Conservation (phyloP, 345 rosid genomes). For the Trapa bicornis region DNA sequence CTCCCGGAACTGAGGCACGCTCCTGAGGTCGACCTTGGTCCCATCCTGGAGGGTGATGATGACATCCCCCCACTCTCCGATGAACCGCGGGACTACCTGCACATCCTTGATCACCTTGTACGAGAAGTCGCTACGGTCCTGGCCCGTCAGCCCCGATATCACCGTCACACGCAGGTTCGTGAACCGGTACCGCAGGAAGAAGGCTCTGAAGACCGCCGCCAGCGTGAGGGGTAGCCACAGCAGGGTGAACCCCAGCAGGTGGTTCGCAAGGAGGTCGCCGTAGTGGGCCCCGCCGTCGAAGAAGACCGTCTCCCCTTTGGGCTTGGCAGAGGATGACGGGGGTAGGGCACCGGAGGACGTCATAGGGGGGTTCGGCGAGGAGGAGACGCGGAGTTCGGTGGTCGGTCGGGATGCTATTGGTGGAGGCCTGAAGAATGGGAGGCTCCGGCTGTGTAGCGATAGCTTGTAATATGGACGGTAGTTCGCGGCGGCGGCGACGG, state of each 20-base stretch:
- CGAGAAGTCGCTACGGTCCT: slow-evolving; percentile 83
- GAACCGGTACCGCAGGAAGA: slow-evolving; percentile 76
- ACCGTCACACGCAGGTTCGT: slow-evolving; percentile 86
- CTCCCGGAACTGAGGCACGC: slow-evolving; percentile 84
- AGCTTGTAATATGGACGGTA: slow-evolving; percentile 10
- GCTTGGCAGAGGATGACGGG: slow-evolving; percentile 15
- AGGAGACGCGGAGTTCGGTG: slow-evolving; percentile 40
- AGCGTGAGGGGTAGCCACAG: slow-evolving; percentile 89
- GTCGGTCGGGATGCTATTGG: slow-evolving; percentile 12
- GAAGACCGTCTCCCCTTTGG: slow-evolving; percentile 53
- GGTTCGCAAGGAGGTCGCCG: too few relatives aligned
- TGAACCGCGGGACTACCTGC: slow-evolving; percentile 80
- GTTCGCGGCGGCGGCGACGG: slow-evolving; percentile 14
- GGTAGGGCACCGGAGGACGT: slow-evolving; percentile 11
- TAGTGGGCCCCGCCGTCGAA: slow-evolving; percentile 20
- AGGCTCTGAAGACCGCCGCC: slow-evolving; percentile 78
- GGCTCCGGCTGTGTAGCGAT: neutral
- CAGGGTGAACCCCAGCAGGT: slow-evolving; percentile 68
- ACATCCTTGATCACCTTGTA: slow-evolving; percentile 77
- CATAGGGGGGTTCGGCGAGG: slow-evolving; percentile 31
- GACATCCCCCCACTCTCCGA: slow-evolving; percentile 94
- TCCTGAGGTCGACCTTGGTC: slow-evolving; percentile 69
- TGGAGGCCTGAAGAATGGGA: slow-evolving; percentile 3
- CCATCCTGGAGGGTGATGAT: slow-evolving; percentile 69
- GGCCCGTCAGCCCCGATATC: slow-evolving; percentile 70